Base-by-base conservation (phyloP, 2,329 filamentous ascomycete genomes). In the Penicillium glabrum region DNA sequence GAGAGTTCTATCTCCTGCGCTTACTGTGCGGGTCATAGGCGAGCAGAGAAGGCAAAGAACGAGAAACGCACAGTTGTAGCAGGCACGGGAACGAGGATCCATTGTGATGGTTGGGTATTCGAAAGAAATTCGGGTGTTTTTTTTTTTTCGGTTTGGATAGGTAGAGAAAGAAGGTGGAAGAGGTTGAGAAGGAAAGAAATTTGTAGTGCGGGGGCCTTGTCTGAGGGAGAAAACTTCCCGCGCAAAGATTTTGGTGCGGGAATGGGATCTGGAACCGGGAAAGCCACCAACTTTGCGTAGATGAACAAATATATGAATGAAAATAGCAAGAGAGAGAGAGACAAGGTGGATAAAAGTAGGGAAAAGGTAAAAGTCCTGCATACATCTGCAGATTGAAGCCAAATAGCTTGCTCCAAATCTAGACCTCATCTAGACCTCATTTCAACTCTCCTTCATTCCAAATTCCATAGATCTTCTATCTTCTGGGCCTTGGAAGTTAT, bases 1-100 rank as follows among this genome's bases (percentile, higher is more conserved):
- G 35, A 27, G 24, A 27, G 27, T 39, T 39, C 14, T 27, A 37
- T 37, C 13, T 50, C 33, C 16, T 39, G 47, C 31, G 23, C 41
- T 35, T 53, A 61, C 35, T 61, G 60, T 60, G 60, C 52, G 60
- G 51, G 51, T 39, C 35, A 46, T 52, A 58, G 53, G 51, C 55
- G 56, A 58, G 57, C 44, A n/a, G 27, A 53, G 50, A 44, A 23
- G 46, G 44, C n/a, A 37, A 47, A 50, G 35, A 47, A 54, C 19
- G 37, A 29, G 29, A 41, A 63, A 81, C 80, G 76, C 69, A 83
- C 82, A 85, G 74, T 84, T 85, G 74, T 83, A 85, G 76, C 82
- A 85, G 67, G 80, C 81, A 72, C 82, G 80, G 61, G 73, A 63
- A 65, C 77, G 77, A 65, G 75, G 79, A 64, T 83, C 80, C 81